Percentiles rank a stretch among this genome's conserved stretches.
phyloP scores from a whole-genome alignment of 2,329 filamentous ascomycete genomes.

The Neofusicoccum kwambonambiense region DNA sequence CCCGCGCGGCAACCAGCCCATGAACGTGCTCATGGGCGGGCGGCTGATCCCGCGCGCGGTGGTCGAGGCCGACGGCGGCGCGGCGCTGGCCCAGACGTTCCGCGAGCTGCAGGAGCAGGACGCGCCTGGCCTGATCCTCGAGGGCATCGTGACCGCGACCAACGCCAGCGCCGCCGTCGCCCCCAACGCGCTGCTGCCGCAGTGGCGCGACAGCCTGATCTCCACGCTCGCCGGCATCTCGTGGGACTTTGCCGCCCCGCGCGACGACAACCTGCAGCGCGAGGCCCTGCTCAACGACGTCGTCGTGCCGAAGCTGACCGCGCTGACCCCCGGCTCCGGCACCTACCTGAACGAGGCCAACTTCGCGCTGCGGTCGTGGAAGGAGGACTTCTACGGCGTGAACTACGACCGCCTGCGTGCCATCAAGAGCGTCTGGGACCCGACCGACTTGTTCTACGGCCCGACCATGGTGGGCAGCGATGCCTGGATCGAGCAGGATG shows the following conservation, averaged over 20 bases:
- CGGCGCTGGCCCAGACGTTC: background rate
- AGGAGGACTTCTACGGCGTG: constrained; percentile 18
- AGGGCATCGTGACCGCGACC: background rate
- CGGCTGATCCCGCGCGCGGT: constrained; percentile 19
- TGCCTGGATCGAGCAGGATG: constrained; percentile 24
- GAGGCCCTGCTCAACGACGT: background rate
- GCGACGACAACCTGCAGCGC: background rate
- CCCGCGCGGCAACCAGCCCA: constrained; percentile 22
- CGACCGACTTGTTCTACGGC: constrained; percentile 23
- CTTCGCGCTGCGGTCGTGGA: background rate
- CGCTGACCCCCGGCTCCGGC: constrained; percentile 33
- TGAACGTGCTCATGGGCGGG: constrained; percentile 16
- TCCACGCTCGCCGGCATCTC: background rate
- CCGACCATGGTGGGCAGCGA: constrained; percentile 28
- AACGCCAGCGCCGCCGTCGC: background rate
- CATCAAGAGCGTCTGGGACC: constrained; percentile 28
- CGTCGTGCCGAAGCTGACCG: background rate
- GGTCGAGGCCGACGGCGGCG: background rate
- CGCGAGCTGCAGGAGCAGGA: background rate
- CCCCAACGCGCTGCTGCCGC: constrained; percentile 25
- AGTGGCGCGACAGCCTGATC: constrained; percentile 21
- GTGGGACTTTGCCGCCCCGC: background rate
- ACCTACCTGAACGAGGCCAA: constrained; percentile 19
- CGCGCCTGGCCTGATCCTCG: background rate
- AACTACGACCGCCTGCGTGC: constrained; percentile 24